Evolutionary conservation across 805 yeast genomes (phyloP), one percentile per base, ranked within the genome.

Genomic region (Phaffomyces antillensis): DNA sequence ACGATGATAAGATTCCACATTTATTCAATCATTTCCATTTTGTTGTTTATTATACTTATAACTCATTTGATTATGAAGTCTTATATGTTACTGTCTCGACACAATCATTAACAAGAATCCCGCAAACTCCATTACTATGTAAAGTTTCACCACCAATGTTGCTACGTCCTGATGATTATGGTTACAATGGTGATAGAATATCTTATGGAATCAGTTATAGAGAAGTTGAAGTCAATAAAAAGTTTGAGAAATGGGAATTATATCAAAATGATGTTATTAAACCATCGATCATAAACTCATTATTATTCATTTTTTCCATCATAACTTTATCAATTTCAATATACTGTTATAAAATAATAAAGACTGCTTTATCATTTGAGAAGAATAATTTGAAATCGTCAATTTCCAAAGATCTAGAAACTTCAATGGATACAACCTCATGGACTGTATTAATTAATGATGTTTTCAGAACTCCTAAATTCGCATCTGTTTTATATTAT

Each of bases 21-120:
- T 17, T 52, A 7, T 61, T 47, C 45, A 61, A 61, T 47, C 65
- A 61, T 47, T 61, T 61, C 55, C 61, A 61, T 40, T 56, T 61
- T 24, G 48, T 53, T 23, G 48, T 61, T 32, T 53, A 57, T 20
- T 61, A 59, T 38, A 50, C 49, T 17, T 40, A 52, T 7, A 16
- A 47, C 15, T 63, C 60, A 2, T 26, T 49, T 23, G 53, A 52
- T 7, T 57, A 51, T 41, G 56, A 58, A 28, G 44, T 61, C 12
- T 35, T 58, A n/a, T 58, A 60, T 28, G 50, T 55, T 1, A 55
- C 63, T 6, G 54, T 61, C 9, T 47, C 58, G 5, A 50, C 57
- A 4, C 54, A 58, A 18, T 58, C 64, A 1, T 28, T 56, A 26
- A 49, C 59, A 9, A 52, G 64, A 49, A 48, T 48, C 31, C 51